Evolutionary conservation across 108 stramenopile species (phyloP).

Genomic region (Skeletonema potamos): DNA sequence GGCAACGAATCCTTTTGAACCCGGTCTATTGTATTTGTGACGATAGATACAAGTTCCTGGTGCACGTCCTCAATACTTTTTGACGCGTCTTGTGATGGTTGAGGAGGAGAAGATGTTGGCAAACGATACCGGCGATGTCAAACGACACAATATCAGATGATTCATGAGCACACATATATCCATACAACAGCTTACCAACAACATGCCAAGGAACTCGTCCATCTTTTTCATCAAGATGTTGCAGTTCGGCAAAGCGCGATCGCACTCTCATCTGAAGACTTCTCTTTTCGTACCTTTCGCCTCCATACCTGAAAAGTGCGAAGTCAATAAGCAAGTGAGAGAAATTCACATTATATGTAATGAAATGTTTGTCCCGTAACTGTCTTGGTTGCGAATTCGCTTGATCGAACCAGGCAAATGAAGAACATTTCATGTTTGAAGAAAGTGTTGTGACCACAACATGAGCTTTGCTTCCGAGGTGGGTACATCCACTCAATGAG

Average conservation of each 20-base stretch:
- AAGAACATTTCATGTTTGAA: constrained; percentile 32
- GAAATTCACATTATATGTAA: background rate
- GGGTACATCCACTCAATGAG: background rate
- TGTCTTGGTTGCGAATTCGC: constrained; percentile 52
- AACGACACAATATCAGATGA: background rate
- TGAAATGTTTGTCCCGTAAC: constrained; percentile 48
- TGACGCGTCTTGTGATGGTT: constrained; percentile 48
- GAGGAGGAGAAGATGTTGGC: background rate
- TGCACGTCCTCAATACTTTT: constrained; percentile 79
- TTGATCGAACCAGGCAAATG: constrained; percentile 50
- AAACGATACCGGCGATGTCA: background rate
- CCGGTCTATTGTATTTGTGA: constrained; percentile 53
- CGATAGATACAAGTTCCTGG: constrained; percentile 60
- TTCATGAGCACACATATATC: background rate
- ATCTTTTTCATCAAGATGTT: constrained; percentile 57
- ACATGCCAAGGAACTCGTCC: constrained; percentile 76
- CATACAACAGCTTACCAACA: constrained; percentile 21
- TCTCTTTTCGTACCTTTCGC: constrained; percentile 86
- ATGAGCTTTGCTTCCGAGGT: constrained; percentile 10
- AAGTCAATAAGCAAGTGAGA: constrained; percentile 21
- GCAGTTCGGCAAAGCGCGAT: constrained; percentile 74
- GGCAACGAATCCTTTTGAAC: constrained; percentile 45
- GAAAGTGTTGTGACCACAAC: constrained; percentile 1
- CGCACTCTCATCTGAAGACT: constrained; percentile 85
- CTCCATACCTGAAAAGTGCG: constrained; percentile 61